These are phyloP conservation scores for Fusarium metavorans DNA, from an alignment of 2,329 filamentous ascomycete species.

Conservation along the genomic window DNA sequence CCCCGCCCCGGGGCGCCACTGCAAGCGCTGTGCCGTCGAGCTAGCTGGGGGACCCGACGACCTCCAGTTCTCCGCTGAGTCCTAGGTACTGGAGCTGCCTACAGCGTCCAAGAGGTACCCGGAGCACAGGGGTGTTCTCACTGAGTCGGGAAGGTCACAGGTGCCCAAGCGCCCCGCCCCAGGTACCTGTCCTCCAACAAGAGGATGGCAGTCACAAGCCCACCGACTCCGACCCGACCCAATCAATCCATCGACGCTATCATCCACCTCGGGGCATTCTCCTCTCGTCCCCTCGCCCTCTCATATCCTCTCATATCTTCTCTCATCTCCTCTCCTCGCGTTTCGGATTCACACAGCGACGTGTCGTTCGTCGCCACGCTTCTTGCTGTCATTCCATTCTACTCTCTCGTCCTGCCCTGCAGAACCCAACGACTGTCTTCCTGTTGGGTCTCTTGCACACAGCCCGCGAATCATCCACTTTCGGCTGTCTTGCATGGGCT, in stretches of 20 bases:
- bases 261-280: constrained; percentile 15
- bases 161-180: constrained; percentile 37
- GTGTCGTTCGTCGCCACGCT: constrained; percentile 43
- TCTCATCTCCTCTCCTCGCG: constrained; percentile 27
- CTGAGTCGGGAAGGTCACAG: constrained; percentile 30
- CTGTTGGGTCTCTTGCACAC: constrained; percentile 6
- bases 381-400: constrained; percentile 16
- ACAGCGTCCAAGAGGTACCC: constrained; percentile 12
- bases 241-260: constrained; percentile 34
- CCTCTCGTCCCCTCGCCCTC: constrained; percentile 25
- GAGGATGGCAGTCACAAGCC: constrained; percentile 33
- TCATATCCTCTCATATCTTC: constrained; percentile 26
- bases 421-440: constrained; percentile 10
- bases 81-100: not conserved
- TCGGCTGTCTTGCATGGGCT: constrained; percentile 38
- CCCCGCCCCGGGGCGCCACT: constrained; percentile 7
- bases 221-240: constrained; percentile 26
- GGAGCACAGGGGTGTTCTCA: constrained; percentile 21
- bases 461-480: constrained; percentile 24
- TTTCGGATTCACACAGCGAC: constrained; percentile 40
- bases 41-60: not conserved
- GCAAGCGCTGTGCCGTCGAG: constrained; percentile 9
- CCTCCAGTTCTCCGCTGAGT: not conserved
- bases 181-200: not conserved
- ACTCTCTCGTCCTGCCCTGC: constrained; percentile 4